Evolutionary conservation across 495 filamentous ascomycete species (phyloP).

Genomic region (Pseudomonodictys pantanalensis): DNA sequence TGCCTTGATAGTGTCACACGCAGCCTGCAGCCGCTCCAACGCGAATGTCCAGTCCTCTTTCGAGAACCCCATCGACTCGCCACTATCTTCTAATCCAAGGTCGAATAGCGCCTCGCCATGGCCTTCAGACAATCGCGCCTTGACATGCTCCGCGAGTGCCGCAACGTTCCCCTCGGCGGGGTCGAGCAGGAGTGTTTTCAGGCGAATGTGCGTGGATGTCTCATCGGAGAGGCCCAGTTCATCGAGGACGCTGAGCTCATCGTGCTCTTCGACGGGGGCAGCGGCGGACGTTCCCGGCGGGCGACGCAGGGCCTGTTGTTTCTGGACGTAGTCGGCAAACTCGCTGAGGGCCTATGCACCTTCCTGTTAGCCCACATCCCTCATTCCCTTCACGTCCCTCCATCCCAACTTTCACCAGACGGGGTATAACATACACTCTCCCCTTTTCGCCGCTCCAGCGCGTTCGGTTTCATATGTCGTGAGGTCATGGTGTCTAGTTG

Average conservation of each 20-base stretch:
- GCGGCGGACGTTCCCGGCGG: slow-evolving; percentile 43
- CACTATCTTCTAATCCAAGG: slow-evolving; percentile 85
- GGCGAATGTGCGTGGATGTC: slow-evolving; percentile 55
- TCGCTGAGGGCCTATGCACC: slow-evolving; percentile 90
- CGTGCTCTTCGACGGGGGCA: slow-evolving; percentile 67
- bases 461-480: slow-evolving; percentile 26
- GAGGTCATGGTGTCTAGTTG: slow-evolving; percentile 19
- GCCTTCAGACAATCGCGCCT: slow-evolving; percentile 73
- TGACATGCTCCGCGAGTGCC: slow-evolving; percentile 59
- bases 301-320: slow-evolving; percentile 70
- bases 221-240: slow-evolving; percentile 77
- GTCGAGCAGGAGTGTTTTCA: slow-evolving; percentile 76
- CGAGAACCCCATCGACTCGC: slow-evolving; percentile 82
- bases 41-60: slow-evolving; percentile 78
- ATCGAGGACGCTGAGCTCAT: slow-evolving; percentile 89
- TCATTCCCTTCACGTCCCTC: background rate
- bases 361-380: too few species aligned
- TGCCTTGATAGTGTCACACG: slow-evolving; percentile 63
- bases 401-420: background rate
- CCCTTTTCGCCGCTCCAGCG: slow-evolving; percentile 72
- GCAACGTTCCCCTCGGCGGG: slow-evolving; percentile 55
- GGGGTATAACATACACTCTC: slow-evolving; percentile 61
- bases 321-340: slow-evolving; percentile 96
- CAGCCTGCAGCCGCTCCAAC: slow-evolving; percentile 62
- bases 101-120: slow-evolving; percentile 91